Conservation (phyloP, 2,329 filamentous ascomycete genomes). For the Hypoxylon sp. region DNA sequence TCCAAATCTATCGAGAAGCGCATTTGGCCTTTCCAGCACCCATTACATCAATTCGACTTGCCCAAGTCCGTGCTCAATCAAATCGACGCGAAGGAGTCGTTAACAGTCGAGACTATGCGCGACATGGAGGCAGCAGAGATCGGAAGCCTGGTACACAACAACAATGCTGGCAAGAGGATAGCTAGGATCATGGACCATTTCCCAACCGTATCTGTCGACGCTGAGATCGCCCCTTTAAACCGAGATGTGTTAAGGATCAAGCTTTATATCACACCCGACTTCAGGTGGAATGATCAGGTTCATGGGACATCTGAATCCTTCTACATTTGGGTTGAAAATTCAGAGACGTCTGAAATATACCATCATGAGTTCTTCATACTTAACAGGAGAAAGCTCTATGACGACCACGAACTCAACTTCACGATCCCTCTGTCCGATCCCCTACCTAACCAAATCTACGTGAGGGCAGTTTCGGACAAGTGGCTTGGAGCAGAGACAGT, state of each 20-base stretch:
- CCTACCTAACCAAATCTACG: slow-evolving; percentile 94
- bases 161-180: slow-evolving; percentile 85
- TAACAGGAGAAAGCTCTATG: slow-evolving; percentile 86
- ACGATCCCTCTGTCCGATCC: slow-evolving; percentile 96
- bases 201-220: slow-evolving; percentile 89
- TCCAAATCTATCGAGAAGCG: slow-evolving; percentile 98
- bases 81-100: slow-evolving; percentile 81
- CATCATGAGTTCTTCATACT: slow-evolving; percentile 98
- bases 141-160: slow-evolving; percentile 89
- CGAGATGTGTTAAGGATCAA: slow-evolving; percentile 93
- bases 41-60: slow-evolving; percentile 93
- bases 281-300: slow-evolving; percentile 92
- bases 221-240: slow-evolving; percentile 95
- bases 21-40: slow-evolving; percentile 95
- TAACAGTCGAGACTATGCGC: slow-evolving; percentile 83
- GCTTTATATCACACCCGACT: slow-evolving; percentile 87
- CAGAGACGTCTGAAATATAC: slow-evolving; percentile 96
- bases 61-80: slow-evolving; percentile 85
- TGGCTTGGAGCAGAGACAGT: slow-evolving; percentile 98
- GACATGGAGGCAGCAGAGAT: slow-evolving; percentile 96
- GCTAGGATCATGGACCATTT: slow-evolving; percentile 88
- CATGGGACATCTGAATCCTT: slow-evolving; percentile 96
- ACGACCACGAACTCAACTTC: slow-evolving; percentile 98
- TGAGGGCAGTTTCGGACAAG: slow-evolving; percentile 91
- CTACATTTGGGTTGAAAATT: slow-evolving; percentile 99